phyloP scores from a whole-genome alignment of 2,329 filamentous ascomycete genomes.

The Juglanconis oblonga region DNA sequence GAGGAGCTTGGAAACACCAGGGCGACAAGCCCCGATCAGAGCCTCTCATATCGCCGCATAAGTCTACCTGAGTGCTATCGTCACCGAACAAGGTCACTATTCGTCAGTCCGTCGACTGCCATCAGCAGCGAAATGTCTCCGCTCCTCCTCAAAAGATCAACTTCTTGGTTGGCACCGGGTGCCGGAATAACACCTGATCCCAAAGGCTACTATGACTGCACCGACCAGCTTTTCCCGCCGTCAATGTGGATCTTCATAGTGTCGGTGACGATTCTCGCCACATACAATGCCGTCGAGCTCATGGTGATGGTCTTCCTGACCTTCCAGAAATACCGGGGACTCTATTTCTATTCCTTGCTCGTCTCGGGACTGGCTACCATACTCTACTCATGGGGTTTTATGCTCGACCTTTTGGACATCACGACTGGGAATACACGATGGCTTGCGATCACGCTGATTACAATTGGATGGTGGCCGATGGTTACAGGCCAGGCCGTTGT shows the following conservation, averaged over 20 bases:
- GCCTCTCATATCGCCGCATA: too few relatives aligned
- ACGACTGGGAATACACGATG: background rate
- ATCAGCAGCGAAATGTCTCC: background rate
- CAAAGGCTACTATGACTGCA: background rate
- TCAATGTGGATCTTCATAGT: background rate
- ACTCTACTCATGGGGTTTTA: conserved; percentile 2
- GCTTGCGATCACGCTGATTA: conserved; percentile 9
- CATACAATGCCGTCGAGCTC: conserved; percentile 8
- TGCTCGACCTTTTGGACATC: conserved; percentile 6
- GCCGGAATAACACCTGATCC: background rate
- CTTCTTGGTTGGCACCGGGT: conserved; percentile 1
- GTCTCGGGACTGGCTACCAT: conserved; percentile 6
- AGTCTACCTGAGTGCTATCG: too few relatives aligned
- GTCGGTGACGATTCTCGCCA: background rate
- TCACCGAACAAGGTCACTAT: too few relatives aligned
- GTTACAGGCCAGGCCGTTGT: conserved; percentile 5
- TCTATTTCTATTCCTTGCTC: conserved; percentile 6
- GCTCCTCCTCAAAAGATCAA: background rate
- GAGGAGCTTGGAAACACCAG: too few relatives aligned
- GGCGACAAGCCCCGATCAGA: too few relatives aligned
- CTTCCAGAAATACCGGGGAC: conserved; percentile 7
- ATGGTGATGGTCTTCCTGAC: background rate
- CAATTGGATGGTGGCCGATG: conserved; percentile 10
- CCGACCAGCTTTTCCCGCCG: background rate
- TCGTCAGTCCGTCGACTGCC: too few relatives aligned